Evolutionary conservation across 2,329 filamentous ascomycete genomes (phyloP).

Genomic region (Diplodia scrobiculata): DNA sequence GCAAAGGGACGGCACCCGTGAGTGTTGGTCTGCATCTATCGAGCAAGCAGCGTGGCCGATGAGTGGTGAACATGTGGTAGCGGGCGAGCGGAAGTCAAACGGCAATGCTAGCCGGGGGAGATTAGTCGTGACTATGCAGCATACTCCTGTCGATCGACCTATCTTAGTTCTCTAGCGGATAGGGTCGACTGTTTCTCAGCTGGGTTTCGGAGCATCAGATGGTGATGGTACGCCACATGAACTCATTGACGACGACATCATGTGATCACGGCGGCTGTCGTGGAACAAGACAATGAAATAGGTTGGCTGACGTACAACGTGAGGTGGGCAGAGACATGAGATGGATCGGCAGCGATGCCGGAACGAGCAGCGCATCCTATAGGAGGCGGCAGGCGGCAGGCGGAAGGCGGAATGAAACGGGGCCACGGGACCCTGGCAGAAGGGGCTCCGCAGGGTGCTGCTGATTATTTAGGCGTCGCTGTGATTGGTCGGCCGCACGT

Average conservation of each 20-base stretch:
- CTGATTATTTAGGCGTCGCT: neutral
- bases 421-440: neutral
- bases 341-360: constrained; percentile 11
- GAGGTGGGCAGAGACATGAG: neutral
- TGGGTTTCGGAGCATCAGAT: neutral
- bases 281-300: neutral
- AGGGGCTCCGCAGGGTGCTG: neutral
- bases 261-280: neutral
- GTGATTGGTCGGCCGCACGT: constrained; percentile 11
- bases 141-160: neutral
- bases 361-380: constrained; percentile 10
- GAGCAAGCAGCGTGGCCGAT: no score
- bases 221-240: neutral
- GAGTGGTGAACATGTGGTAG: neutral
- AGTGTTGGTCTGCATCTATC: no score
- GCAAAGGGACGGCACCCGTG: no score
- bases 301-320: neutral
- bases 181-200: neutral
- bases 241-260: neutral
- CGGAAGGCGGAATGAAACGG: constrained; percentile 1
- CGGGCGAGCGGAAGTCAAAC: neutral
- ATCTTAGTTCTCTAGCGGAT: neutral
- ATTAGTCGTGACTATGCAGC: neutral
- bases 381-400: constrained; percentile 2
- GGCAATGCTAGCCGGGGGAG: neutral